Percentiles rank a stretch among this genome's conserved stretches.
These are phyloP conservation scores for Vaccinium darrowii DNA, from an alignment of 148 eudicot genomes.

Conservation along the genomic window DNA sequence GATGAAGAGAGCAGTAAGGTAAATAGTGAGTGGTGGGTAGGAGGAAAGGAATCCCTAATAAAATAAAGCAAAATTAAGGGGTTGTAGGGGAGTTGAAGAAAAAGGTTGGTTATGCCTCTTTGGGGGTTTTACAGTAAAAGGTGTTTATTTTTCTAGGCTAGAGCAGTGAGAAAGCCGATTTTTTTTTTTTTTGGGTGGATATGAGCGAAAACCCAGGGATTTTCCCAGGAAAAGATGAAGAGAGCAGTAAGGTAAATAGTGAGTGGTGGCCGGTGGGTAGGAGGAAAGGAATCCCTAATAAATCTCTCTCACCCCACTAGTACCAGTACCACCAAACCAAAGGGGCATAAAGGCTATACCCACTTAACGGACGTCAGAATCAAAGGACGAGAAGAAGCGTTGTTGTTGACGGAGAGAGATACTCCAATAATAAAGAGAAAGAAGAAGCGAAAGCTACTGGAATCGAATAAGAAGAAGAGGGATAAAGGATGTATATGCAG, in stretches of 20 bases:
- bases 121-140: neutral
- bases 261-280: neutral
- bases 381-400: neutral
- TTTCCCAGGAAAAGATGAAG: slow-evolving; percentile 20
- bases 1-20: neutral
- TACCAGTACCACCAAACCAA: neutral
- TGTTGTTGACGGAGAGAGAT: neutral
- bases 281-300: neutral
- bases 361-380: neutral
- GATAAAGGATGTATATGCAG: neutral
- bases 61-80: neutral
- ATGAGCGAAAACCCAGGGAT: neutral
- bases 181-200: no score
- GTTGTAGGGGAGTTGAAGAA: neutral
- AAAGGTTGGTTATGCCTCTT: neutral
- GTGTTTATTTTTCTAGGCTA: neutral
- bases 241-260: neutral
- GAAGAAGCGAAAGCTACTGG: neutral
- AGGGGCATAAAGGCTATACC: slow-evolving; percentile 1
- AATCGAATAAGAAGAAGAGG: neutral
- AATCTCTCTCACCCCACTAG: neutral
- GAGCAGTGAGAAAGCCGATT: no score
- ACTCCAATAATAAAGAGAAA: neutral
- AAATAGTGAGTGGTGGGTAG: neutral
- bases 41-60: neutral